These are phyloP conservation scores for Pestalotiopsis sp. DNA, from an alignment of 2,329 filamentous ascomycete genomes.

Conservation along the genomic window DNA sequence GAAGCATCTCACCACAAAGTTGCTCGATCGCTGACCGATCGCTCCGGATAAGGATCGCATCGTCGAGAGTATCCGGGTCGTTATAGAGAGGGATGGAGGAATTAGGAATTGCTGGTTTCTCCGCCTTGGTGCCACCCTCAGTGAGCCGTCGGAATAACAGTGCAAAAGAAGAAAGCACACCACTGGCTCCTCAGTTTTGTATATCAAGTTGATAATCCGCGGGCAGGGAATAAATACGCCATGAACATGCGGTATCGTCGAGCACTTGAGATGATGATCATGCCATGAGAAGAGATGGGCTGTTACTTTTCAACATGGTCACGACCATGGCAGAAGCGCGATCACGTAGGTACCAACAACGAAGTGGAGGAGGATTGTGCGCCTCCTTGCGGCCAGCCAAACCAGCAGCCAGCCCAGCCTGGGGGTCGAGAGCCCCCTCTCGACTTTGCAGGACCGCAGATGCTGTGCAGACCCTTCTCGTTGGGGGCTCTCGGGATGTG, in stretches of 20 bases:
- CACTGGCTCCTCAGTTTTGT: background rate
- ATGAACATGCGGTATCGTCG: background rate
- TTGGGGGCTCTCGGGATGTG: constrained; percentile 17
- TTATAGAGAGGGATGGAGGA: constrained; percentile 12
- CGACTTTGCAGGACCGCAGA: background rate
- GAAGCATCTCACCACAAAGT: constrained; percentile 15
- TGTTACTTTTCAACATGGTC: background rate
- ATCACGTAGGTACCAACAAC: background rate
- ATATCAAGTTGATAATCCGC: background rate
- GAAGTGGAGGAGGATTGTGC: background rate
- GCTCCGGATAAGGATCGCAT: constrained; percentile 4
- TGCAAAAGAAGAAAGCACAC: background rate
- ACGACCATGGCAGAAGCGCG: background rate
- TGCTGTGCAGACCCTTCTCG: constrained; percentile 3
- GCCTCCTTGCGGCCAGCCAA: background rate
- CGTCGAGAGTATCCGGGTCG: background rate
- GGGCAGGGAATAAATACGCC: background rate
- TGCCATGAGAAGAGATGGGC: background rate
- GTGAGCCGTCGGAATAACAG: background rate
- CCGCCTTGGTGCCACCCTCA: background rate
- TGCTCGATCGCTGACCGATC: constrained; percentile 13
- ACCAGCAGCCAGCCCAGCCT: background rate
- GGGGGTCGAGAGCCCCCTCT: background rate
- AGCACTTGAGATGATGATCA: background rate
- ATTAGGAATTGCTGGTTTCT: background rate